phyloP scores from a whole-genome alignment of 169 alveolate species.

The Cyclospora cayetanensis region DNA sequence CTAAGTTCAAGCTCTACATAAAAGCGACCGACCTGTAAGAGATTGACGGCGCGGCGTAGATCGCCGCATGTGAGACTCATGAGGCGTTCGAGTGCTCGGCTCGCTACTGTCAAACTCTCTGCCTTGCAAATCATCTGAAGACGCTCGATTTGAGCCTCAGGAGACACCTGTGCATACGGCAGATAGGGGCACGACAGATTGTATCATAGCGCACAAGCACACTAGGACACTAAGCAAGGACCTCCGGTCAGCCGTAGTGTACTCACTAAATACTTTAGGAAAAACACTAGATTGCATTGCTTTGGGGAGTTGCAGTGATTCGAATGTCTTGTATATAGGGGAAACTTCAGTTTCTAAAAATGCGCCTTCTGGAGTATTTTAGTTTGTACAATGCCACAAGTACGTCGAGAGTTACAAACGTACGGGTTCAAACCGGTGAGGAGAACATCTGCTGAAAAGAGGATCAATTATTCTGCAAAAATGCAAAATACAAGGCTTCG shows the following conservation, averaged over 20 bases:
- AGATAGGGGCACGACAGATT: too few species aligned
- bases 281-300: neutral
- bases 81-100: conserved; percentile 42
- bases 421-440: conserved; percentile 72
- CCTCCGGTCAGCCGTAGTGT: neutral
- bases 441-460: conserved; percentile 70
- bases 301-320: neutral
- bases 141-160: conserved; percentile 41
- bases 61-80: conserved; percentile 71
- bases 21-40: conserved; percentile 65
- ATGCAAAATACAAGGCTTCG: neutral
- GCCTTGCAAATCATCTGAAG: conserved; percentile 19
- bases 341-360: neutral
- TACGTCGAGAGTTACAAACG: neutral
- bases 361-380: neutral
- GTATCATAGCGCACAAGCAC: too few species aligned
- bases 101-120: conserved; percentile 16
- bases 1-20: neutral
- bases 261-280: neutral
- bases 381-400: neutral
- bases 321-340: neutral
- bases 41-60: conserved; percentile 70
- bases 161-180: conserved; percentile 59
- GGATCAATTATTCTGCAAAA: conserved; percentile 75
- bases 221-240: too few species aligned